Percentiles rank a stretch among this genome's conserved stretches.
These are phyloP conservation scores for Scorias spongiosa DNA, from an alignment of 2,329 filamentous ascomycete genomes.

Conservation along the genomic window DNA sequence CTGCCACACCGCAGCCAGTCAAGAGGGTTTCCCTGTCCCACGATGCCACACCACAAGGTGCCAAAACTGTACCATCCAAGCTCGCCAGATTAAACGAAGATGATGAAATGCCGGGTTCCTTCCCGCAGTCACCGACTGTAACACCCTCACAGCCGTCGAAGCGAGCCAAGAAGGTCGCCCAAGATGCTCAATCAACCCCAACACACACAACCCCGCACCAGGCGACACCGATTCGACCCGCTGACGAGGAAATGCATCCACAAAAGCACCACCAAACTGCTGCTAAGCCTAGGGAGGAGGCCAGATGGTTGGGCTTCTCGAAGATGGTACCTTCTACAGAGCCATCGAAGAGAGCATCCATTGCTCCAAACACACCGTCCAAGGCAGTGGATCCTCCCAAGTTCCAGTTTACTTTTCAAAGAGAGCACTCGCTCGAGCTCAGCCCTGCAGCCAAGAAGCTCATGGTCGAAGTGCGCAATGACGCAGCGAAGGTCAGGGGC, in stretches of 20 bases:
- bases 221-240: constrained; percentile 51
- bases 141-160: constrained; percentile 2
- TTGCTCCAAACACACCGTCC: constrained; percentile 19
- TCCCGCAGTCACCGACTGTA: constrained; percentile 13
- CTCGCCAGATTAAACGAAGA: constrained; percentile 31
- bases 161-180: constrained; percentile 8
- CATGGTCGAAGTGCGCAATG: constrained; percentile 53
- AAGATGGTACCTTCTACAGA: constrained; percentile 49
- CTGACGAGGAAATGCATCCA: constrained; percentile 78
- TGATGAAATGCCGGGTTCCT: constrained; percentile 24
- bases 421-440: constrained; percentile 39
- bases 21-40: constrained; percentile 21
- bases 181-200: constrained; percentile 12
- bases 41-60: constrained; percentile 16
- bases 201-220: constrained; percentile 43
- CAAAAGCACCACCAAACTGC: constrained; percentile 63
- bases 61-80: constrained; percentile 20
- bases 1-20: constrained; percentile 11
- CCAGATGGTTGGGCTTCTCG: constrained; percentile 66
- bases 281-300: constrained; percentile 62
- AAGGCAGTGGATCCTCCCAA: constrained; percentile 35
- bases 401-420: constrained; percentile 51
- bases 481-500: constrained; percentile 56
- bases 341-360: constrained; percentile 28
- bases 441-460: constrained; percentile 46